Evolutionary conservation across 495 filamentous ascomycete genomes (phyloP), one percentile per base, ranked within the genome.

Genomic region (Usnea hakonensis): DNA sequence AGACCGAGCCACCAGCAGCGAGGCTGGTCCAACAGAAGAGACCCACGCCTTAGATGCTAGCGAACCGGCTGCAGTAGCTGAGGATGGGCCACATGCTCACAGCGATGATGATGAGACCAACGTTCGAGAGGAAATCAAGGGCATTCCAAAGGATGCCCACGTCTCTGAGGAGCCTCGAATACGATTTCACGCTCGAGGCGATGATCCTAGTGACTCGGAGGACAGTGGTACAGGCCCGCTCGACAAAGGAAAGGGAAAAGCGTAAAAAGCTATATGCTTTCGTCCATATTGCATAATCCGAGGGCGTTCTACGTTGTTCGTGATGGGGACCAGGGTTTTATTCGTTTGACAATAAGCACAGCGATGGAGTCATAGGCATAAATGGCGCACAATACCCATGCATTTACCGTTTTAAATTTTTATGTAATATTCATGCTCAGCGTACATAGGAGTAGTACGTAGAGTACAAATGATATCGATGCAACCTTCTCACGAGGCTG

Each of bases 81-180:
- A 46, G 14, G 53, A 64, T 11, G 54, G 23, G 11, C 56, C 53
- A 11, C 44, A 65, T 55, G 60, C 50, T 30, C 62, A 61, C 16
- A 64, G 54, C 37, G 65, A 63, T 53, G 59, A 64, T 54, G 62
- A 54, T 16, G 63, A 60, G 26, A 23, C 36, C 2, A 54, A 50
- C 30, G 55, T 63, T 48, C 65, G 66, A 46, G 72, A 72, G 32
- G 69, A 73, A 28, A 81, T 81, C 64, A 76, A 70, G 67, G 80
- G 80, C 0, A 80, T 82, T 62, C 78, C 80, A 1, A 69, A 75
- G 50, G 70, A 71, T 35, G 78, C 80, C 17, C 70, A 78, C 52
- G 66, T 81, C 64, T 61, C 56, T 11, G 44, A 64, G 44, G 64
- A 64, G 43, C 67, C 64, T 41, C 55, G 58, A 17, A 60, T 69